Evolutionary conservation across 768 basidiomycete genomes (phyloP), one percentile per base, ranked within the genome.

Genomic region (Kwoniella bestiolae): DNA sequence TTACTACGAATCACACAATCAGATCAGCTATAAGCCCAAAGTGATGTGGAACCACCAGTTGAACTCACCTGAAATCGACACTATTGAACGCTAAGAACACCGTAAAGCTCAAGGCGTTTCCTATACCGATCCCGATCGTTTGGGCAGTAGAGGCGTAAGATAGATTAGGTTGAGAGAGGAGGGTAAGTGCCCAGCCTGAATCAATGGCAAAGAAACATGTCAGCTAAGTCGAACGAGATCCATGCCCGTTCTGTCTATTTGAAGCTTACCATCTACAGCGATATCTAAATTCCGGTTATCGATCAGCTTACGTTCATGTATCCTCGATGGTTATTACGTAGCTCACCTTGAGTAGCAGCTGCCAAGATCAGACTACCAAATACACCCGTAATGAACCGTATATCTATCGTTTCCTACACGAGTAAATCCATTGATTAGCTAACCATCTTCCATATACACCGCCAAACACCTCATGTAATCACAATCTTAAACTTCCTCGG

Each of bases 131-230:
- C 12, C 96, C 96, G 66, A 98, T 92, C 0, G 96, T 98, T 81
- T 99, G 96, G 63, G 95, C 97, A 6, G 94, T 98, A 18, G 94
- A 96, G 3, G 96, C 96, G 76, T 94, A 99, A 18, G 94, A 92
- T 38, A 98, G 82, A 76, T 94, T 94, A 69, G 93, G 93, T 66
- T 91, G 88, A 2, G 95, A 98, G 51, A 99, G 87, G 34, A 85
- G 79, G 1, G 83, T 84, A 5, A 85, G 73, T 5, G 84, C 84
- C 84, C 84, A 85, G 46, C 84, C 57, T 69, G 47, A 26, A 11
- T 9, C 52, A 29, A 1, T 26, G 61, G 21, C 26, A 4, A 18
- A 23, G 16, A 11, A 57, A 50, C 35, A 5, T 2, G 9, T 41
- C 28, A 60, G 49, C 47, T 53, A 14, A 2, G 18, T 5, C 23